Evolutionary conservation across 2,329 filamentous ascomycete species (phyloP), one percentile per base, ranked within the genome.

Genomic region (Hymenoscyphus infarciens): DNA sequence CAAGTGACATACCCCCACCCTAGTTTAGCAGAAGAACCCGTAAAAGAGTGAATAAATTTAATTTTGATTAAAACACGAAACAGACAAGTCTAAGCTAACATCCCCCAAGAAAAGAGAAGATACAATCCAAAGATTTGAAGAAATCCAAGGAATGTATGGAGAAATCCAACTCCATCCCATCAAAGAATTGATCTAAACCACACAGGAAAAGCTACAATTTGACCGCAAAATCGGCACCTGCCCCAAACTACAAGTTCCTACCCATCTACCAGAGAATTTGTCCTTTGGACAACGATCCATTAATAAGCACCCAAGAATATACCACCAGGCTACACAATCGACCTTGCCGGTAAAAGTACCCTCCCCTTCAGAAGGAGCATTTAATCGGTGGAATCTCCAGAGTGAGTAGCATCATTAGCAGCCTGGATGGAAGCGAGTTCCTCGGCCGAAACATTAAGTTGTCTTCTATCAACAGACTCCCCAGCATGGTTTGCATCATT

Each of bases 401-500:
- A 38, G n/a, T 59, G 57, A 25, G 11, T 52, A 5, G 38, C 39
- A 16, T 11, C 57, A n/a, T 19, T 49, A 2, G 19, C 57, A 35
- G 57, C 39, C 3, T 29, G 25, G 15, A 59, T 59, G 2, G n/a
- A n/a, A n/a, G 27, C 54, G 0, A 56, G 5, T 13, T 42, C 31
- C 54, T 56, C 54, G 0, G 25, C 54, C 0, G 19, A 39, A 16
- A 16, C 38, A 25, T 22, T 25, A 5, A 7, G 13, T 6, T 59
- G 39, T 59, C 57, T 22, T 7, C 19, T 59, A 1, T 59, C 57
- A 13, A n/a, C 3, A 3, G 57, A 2, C 13, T 59, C 57, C 0
- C 39, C 57, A 8, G 16, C 29, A 27, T 59, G 57, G 19, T 57
- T 57, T 1, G 56, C 56, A 15, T 31, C 56, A 13, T 57, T 57